A percentile compares a stretch with the other conserved stretches of the same genome.
Evolutionary conservation across 257 asterid species (phyloP).

Genomic region (Fraxinus cuspidata): DNA sequence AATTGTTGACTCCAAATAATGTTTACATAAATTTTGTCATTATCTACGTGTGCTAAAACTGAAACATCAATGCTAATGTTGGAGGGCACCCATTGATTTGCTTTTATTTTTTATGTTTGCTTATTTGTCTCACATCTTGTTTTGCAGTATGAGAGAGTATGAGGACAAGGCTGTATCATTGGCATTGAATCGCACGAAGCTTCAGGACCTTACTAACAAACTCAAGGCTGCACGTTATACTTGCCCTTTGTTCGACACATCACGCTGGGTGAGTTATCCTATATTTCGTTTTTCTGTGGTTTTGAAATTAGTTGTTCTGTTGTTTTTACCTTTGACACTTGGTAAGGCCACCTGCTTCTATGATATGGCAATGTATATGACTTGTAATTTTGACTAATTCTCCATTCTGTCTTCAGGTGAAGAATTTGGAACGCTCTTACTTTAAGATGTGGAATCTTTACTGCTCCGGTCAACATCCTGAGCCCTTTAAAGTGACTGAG

Average conservation of each 20-base stretch:
- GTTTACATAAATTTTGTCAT: too few species aligned
- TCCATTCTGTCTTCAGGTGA: constrained; percentile 51
- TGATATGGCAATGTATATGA: not conserved
- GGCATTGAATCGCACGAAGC: constrained; percentile 77
- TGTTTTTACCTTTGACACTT: not conserved
- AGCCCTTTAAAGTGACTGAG: constrained; percentile 82
- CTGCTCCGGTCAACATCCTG: constrained; percentile 87
- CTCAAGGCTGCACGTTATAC: constrained; percentile 80
- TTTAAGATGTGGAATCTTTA: constrained; percentile 94
- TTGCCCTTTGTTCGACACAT: constrained; percentile 89
- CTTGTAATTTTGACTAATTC: not conserved
- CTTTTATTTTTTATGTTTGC: not conserved
- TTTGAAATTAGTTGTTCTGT: not conserved
- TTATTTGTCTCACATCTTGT: constrained; percentile 19
- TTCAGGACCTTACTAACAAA: constrained; percentile 73
- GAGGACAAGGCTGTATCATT: constrained; percentile 89
- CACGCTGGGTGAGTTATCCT: constrained; percentile 76
- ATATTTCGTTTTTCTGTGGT: not conserved
- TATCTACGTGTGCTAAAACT: not conserved
- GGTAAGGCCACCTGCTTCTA: not conserved
- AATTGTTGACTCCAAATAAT: not conserved
- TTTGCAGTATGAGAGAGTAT: constrained; percentile 81
- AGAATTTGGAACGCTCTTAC: constrained; percentile 85
- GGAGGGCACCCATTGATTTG: not conserved
- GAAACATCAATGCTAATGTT: not conserved